Evolutionary conservation across 2,329 filamentous ascomycete species (phyloP).

Genomic region (Aspergillus japonicus): DNA sequence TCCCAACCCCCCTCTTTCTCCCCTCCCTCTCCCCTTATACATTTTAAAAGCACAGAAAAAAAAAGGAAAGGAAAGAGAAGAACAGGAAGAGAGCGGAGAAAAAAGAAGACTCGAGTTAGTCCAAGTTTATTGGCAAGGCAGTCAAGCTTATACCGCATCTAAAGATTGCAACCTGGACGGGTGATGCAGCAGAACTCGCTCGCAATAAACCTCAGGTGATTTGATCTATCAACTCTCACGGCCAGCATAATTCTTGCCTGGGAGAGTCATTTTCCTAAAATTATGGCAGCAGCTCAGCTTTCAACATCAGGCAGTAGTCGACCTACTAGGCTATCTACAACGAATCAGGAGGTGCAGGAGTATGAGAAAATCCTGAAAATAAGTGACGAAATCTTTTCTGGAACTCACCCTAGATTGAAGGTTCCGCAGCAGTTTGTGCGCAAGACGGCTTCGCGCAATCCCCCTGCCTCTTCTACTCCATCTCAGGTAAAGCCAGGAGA

Average conservation of each 20-base stretch:
- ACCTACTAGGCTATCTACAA: slow-evolving; percentile 35
- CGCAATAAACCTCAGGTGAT: background rate
- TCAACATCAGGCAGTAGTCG: slow-evolving; percentile 25
- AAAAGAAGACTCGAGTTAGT: background rate
- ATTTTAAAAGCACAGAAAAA: background rate
- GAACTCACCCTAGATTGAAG: slow-evolving; percentile 61
- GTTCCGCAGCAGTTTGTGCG: slow-evolving; percentile 55
- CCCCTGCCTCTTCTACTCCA: slow-evolving; percentile 27
- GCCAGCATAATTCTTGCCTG: background rate
- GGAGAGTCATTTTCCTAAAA: slow-evolving; percentile 15
- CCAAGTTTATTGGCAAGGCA: background rate
- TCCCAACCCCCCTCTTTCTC: background rate
- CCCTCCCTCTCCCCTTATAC: background rate
- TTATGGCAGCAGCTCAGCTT: slow-evolving; percentile 37
- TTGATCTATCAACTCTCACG: background rate
- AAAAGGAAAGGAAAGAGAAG: background rate
- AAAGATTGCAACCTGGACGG: background rate
- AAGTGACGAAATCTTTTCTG: slow-evolving; percentile 76
- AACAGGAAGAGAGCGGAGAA: background rate
- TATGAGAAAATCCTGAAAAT: slow-evolving; percentile 80
- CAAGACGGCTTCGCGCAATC: slow-evolving; percentile 38
- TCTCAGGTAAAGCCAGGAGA: slow-evolving; percentile 29
- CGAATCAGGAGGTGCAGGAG: slow-evolving; percentile 61
- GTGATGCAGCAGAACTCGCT: background rate
- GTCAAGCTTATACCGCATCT: background rate